phyloP scores from a whole-genome alignment of 2,329 filamentous ascomycete genomes.

The Verruconis gallopava region DNA sequence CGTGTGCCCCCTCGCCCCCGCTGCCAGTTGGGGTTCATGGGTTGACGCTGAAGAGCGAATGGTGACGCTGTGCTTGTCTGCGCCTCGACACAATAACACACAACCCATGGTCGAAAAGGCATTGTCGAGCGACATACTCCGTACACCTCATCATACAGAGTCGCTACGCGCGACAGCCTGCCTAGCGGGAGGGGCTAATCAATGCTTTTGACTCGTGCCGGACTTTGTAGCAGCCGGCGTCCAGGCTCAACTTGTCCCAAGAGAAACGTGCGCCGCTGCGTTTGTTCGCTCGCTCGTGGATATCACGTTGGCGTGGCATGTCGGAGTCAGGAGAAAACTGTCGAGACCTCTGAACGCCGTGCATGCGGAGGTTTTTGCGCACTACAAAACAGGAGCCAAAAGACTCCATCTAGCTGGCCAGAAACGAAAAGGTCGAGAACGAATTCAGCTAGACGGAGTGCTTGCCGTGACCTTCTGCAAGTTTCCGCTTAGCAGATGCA shows the following conservation, averaged over 20 bases:
- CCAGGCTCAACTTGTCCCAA: not conserved
- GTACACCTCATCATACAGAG: not conserved
- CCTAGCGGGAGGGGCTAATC: not conserved
- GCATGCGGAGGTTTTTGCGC: not conserved
- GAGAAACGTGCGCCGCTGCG: too few species aligned
- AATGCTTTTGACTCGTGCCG: not conserved
- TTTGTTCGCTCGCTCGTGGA: too few species aligned
- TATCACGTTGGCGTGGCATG: too few species aligned
- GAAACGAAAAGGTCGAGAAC: not conserved
- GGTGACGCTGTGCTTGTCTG: not conserved
- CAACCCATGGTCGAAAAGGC: not conserved
- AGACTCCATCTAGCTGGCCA: not conserved
- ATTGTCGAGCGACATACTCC: too few species aligned
- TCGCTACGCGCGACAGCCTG: not conserved
- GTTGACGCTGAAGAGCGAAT: not conserved
- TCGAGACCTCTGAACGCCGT: not conserved
- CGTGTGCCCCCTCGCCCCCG: not conserved
- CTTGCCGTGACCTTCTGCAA: not conserved
- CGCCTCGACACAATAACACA: not conserved
- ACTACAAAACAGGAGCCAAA: not conserved
- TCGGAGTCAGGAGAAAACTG: too few species aligned
- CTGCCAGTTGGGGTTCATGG: not conserved
- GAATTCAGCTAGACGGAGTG: not conserved
- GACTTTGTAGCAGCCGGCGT: not conserved
- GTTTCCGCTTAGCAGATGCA: not conserved